Conservation (phyloP, 164 flowering plant species). For the Brasenia schreberi region DNA sequence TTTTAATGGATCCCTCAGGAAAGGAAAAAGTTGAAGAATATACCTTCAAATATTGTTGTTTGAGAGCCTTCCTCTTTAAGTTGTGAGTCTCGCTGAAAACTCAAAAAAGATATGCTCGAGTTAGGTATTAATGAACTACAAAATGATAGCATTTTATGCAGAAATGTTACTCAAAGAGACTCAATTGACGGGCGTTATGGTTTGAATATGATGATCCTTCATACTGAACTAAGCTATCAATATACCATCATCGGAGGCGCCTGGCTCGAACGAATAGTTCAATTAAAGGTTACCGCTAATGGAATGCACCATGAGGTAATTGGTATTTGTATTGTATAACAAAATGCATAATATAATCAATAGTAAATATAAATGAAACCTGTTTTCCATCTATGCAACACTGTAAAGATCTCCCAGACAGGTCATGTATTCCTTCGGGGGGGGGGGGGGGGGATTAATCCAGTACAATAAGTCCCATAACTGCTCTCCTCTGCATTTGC, state of each 20-base stretch:
- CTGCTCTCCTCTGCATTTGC: constrained; percentile 72
- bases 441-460: constrained; percentile 59
- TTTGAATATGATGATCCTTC: too few species aligned
- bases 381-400: constrained; percentile 79
- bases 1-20: neutral
- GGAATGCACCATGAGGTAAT: neutral
- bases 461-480: constrained; percentile 75
- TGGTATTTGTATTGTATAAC: neutral
- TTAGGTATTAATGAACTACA: too few species aligned
- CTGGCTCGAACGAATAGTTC: too few species aligned
- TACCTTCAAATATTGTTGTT: constrained; percentile 57
- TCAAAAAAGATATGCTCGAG: neutral
- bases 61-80: constrained; percentile 58
- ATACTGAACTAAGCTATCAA: too few species aligned
- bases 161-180: neutral
- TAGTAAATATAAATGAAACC: constrained; percentile 14
- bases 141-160: too few species aligned
- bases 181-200: neutral
- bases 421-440: constrained; percentile 53
- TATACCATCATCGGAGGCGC: too few species aligned
- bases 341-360: neutral
- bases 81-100: constrained; percentile 77
- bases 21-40: constrained; percentile 2
- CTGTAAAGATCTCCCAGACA: constrained; percentile 73
- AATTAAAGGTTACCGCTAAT: too few species aligned